phyloP scores from a whole-genome alignment of 2,329 filamentous ascomycete genomes.

The Colletotrichum gloeosporioides region DNA sequence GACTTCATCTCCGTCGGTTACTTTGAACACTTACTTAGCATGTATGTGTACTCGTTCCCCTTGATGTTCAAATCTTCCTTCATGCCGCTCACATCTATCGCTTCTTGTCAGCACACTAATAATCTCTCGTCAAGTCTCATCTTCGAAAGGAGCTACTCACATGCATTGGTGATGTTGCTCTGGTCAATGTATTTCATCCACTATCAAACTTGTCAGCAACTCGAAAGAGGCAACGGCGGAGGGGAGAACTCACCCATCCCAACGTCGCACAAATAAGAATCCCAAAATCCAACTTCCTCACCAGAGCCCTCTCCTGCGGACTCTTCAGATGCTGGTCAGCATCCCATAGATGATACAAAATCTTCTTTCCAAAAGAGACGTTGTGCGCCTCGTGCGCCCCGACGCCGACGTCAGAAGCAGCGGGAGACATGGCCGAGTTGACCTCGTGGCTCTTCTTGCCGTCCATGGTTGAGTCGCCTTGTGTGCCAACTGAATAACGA shows the following conservation, averaged over 20 bases:
- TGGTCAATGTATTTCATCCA: constrained; percentile 16
- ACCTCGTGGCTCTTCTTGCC: neutral
- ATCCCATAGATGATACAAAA: constrained; percentile 3
- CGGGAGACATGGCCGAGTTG: neutral
- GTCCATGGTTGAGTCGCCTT: neutral
- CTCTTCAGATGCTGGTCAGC: neutral
- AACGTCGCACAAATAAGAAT: neutral
- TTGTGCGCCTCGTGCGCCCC: neutral
- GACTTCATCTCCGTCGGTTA: no score
- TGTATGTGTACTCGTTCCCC: constrained; percentile 5
- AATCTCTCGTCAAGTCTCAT: accelerated
- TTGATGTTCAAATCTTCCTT: neutral
- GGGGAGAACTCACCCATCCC: constrained; percentile 4
- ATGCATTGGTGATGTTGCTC: constrained; percentile 9
- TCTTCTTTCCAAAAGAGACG: neutral
- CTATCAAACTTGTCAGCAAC: neutral
- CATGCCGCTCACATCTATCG: neutral
- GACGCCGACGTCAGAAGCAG: neutral
- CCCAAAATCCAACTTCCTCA: constrained; percentile 1
- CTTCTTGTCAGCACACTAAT: neutral
- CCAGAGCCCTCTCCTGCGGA: neutral
- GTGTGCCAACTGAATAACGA: neutral
- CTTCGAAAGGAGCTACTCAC: neutral
- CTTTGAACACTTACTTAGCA: neutral
- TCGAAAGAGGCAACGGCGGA: accelerated